Base-by-base conservation (phyloP, 306 rosid species). In the Begonia peltatifolia region DNA sequence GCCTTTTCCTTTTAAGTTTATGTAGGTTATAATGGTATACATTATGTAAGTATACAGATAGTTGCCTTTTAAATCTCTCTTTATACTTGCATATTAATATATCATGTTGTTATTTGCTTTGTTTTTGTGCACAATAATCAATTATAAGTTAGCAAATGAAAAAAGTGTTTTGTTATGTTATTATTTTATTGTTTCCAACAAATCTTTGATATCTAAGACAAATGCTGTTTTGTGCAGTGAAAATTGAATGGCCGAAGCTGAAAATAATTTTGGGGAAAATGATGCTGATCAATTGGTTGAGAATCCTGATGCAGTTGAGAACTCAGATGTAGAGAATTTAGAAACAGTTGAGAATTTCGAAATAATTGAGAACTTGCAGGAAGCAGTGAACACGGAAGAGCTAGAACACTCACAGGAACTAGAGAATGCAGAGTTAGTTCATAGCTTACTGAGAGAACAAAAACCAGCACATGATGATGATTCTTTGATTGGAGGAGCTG, bases 401-500 rank as follows among this genome's bases (percentile, higher is more conserved):
- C 65, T 46, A n/a, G 76, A 56, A 18, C 42, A 41, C 48, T 46
- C 38, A 47, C 55, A 47, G 8, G 62, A 52, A 16, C 74, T 38
- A 43, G 83, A 62, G 51, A 71, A 6, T 8, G 68, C 62, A 48
- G 76, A 71, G 4, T 56, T 55, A 12, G 56, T 58, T 14, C 76
- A 66, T 53, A 59, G 41, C 46, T 65, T 59, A 22, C 71, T 38
- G 43, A 25, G 41, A 16, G 82, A 82, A 42, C 70, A 71, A 49
- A 76, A 63, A 56, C 67, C 52, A 60, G 62, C 12, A 58, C 74
- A 14, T 9, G 74, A 60, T 18, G 87, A 89, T 49, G 90, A 68
- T 62, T 15, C 76, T 15, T 65, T 55, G n/a, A 18, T 46, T 25
- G 82, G 67, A 57, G 75, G 52, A 70, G 90, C 79, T 50, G 99